Evolutionary conservation across 2,329 filamentous ascomycete genomes (phyloP).

Genomic region (Paramyrothecium roridum): DNA sequence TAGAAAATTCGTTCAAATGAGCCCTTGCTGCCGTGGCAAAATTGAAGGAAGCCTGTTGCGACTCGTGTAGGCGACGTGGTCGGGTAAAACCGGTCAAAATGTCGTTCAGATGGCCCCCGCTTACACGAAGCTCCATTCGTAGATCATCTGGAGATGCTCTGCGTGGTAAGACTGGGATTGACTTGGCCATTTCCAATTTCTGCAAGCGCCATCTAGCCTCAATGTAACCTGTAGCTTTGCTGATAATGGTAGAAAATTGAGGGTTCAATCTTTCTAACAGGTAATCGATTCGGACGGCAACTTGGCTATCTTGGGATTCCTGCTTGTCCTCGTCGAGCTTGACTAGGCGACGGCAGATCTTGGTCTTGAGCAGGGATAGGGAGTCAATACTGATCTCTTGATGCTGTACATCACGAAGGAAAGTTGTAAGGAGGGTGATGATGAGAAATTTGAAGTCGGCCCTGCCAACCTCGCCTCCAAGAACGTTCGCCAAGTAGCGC

Average conservation of each 20-base stretch:
- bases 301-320: slow-evolving; percentile 5
- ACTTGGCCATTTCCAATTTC: slow-evolving; percentile 14
- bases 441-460: slow-evolving; percentile 58
- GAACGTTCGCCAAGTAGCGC: slow-evolving; percentile 42
- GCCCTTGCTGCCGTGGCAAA: slow-evolving; percentile 13
- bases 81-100: slow-evolving; percentile 9
- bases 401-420: slow-evolving; percentile 37
- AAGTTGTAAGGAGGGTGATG: slow-evolving; percentile 38
- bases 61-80: neutral
- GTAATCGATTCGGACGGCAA: slow-evolving; percentile 9
- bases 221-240: slow-evolving; percentile 9
- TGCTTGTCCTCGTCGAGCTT: slow-evolving; percentile 18
- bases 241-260: slow-evolving; percentile 6
- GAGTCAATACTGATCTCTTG: slow-evolving; percentile 10
- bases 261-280: slow-evolving; percentile 11
- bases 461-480: slow-evolving; percentile 20
- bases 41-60: slow-evolving; percentile 3
- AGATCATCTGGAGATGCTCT: slow-evolving; percentile 11
- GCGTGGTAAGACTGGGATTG: slow-evolving; percentile 13
- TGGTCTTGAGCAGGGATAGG: slow-evolving; percentile 16
- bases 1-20: slow-evolving; percentile 11
- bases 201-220: slow-evolving; percentile 14
- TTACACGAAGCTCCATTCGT: slow-evolving; percentile 12
- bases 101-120: slow-evolving; percentile 6
- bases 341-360: slow-evolving; percentile 18